Evolutionary conservation across 2,329 filamentous ascomycete genomes (phyloP), one percentile per base, ranked within the genome.

Genomic region (Zasmidium cellare): DNA sequence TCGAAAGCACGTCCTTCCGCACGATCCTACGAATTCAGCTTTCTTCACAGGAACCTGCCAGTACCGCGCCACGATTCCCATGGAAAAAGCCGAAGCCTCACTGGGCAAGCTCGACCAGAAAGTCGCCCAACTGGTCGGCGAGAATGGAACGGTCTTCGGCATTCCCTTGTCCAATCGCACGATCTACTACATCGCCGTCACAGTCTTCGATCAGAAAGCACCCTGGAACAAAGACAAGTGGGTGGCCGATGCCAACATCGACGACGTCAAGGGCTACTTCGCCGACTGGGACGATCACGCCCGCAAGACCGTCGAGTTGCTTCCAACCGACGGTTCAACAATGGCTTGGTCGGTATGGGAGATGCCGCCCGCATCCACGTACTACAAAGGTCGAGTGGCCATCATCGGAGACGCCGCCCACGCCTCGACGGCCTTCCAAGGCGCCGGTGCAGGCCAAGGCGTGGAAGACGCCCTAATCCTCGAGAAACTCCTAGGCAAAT

Each of bases 41-140:
- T 69, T 73, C 1, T 87, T 84, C 66, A 80, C 80, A 0, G 75
- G 81, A 25, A 83, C 85, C 58, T 83, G 83, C 70, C 85, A 82
- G 31, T 88, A 85, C 70, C 78, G 86, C 3, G 82, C 82, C 0
- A 69, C 88, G 2, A 75, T 87, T 1, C 82, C 85, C 0, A 87
- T 87, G 77, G 46, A 51, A 20, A 41, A 65, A 16, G 65, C 63
- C 7, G 53, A 58, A 38, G 53, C 46, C n/a, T 53, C 57, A 11
- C 53, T 69, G 1, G 65, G 65, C 20, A 57, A 61, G 31, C 51
- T 57, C 85, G 83, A 0, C 79, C 79, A 1, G 70, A 77, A 53
- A 82, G 80, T 0, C 85, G 88, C 67, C 2, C 35, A 35, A 25
- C 46, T 35, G 9, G 24, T 20, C 18, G 56, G 56, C 16, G 24